phyloP scores from a whole-genome alignment of 148 eudicot genomes.

The Dysphania ambrosioides region DNA sequence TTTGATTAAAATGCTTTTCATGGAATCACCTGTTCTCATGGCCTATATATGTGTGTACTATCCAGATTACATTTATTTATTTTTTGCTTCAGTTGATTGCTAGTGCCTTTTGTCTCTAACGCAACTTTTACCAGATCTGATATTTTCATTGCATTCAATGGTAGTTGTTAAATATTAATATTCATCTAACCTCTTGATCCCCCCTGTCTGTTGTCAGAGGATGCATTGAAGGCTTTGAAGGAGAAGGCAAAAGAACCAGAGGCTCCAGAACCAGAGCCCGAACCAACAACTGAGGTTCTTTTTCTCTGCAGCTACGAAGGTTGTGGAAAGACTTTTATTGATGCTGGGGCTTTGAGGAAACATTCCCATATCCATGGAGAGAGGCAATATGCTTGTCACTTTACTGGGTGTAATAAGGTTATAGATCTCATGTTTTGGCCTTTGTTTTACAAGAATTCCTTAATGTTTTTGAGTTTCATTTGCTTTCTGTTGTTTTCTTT shows the following conservation, averaged over 20 bases:
- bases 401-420: constrained; percentile 85
- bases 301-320: constrained; percentile 95
- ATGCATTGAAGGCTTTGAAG: constrained; percentile 60
- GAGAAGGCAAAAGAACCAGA: constrained; percentile 67
- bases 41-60: neutral
- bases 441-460: neutral
- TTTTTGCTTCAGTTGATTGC: neutral
- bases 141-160: neutral
- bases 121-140: neutral
- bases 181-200: neutral
- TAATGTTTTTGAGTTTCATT: neutral
- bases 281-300: constrained; percentile 97
- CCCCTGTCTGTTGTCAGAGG: constrained; percentile 36
- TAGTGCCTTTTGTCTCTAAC: neutral
- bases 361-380: constrained; percentile 97
- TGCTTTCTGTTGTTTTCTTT: neutral
- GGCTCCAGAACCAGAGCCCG: constrained; percentile 75
- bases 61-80: neutral
- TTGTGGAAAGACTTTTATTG: constrained; percentile 96
- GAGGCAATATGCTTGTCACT: constrained; percentile 84
- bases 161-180: neutral
- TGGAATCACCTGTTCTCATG: neutral
- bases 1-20: neutral
- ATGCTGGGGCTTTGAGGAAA: constrained; percentile 92
- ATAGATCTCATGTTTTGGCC: constrained; percentile 1